Percentiles rank a stretch among this genome's conserved stretches.
phyloP scores from a whole-genome alignment of 331 rosid genomes.

The Quercus tomentella region DNA sequence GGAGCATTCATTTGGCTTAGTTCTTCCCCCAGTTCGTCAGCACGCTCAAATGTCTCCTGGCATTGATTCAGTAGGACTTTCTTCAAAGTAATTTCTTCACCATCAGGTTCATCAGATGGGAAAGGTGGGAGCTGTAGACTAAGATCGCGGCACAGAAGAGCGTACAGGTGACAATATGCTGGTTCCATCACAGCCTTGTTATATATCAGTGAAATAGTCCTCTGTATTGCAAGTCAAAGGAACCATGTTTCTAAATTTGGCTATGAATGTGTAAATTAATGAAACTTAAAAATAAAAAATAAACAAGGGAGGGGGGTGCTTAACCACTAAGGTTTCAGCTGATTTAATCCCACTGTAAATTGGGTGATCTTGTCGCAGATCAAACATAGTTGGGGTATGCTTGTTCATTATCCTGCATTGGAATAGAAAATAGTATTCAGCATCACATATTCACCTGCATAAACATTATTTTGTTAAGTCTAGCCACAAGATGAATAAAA shows the following conservation, averaged over 20 bases:
- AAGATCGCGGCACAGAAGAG: constrained; percentile 80
- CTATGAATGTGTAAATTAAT: not conserved
- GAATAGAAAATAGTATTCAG: not conserved
- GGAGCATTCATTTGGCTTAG: constrained; percentile 76
- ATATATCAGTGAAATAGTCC: constrained; percentile 71
- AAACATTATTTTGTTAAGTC: too few relatives aligned
- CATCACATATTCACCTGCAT: too few relatives aligned
- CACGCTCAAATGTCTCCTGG: constrained; percentile 98
- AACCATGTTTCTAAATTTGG: not conserved
- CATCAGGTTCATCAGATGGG: constrained; percentile 88
- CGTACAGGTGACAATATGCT: constrained; percentile 97
- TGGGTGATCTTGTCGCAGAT: constrained; percentile 90
- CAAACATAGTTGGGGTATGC: constrained; percentile 96
- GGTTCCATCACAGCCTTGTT: constrained; percentile 98
- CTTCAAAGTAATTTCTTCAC: constrained; percentile 81
- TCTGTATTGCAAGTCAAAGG: constrained; percentile 54
- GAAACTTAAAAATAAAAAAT: not conserved
- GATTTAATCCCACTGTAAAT: constrained; percentile 87
- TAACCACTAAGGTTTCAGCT: constrained; percentile 86
- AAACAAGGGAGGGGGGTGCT: not conserved
- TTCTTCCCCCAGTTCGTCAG: constrained; percentile 79
- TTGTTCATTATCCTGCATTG: constrained; percentile 81
- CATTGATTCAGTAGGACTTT: constrained; percentile 78
- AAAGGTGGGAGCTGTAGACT: constrained; percentile 77
- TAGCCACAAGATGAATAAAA: too few relatives aligned